Percentiles rank a stretch among this genome's conserved stretches.
phyloP scores from a whole-genome alignment of 768 basidiomycete species.

The Rubroboletus pulcherrimus region DNA sequence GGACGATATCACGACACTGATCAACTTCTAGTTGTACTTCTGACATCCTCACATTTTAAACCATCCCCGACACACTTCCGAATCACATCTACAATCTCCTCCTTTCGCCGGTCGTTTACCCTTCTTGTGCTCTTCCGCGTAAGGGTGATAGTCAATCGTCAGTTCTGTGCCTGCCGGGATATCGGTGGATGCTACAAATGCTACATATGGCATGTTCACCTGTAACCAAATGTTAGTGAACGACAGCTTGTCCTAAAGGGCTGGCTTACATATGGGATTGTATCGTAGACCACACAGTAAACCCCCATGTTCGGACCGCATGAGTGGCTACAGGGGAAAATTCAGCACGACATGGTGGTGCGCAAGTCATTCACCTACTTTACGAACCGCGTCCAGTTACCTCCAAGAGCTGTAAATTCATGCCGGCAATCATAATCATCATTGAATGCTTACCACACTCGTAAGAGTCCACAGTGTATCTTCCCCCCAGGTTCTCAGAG shows the following conservation, averaged over 20 bases:
- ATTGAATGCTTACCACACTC: slow-evolving; percentile 40
- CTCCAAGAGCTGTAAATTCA: slow-evolving; percentile 31
- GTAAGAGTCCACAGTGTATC: slow-evolving; percentile 56
- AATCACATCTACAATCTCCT: slow-evolving; percentile 37
- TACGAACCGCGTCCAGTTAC: slow-evolving; percentile 75
- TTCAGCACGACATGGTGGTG: slow-evolving; percentile 1
- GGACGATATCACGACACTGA: too few relatives aligned
- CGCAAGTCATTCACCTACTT: slow-evolving; percentile 44
- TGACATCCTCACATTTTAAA: slow-evolving; percentile 15
- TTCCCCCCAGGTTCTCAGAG: slow-evolving; percentile 29
- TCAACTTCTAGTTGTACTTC: too few relatives aligned
- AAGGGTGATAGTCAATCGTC: slow-evolving; percentile 63
- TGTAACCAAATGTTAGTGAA: slow-evolving; percentile 20
- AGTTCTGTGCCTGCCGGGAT: slow-evolving; percentile 55
- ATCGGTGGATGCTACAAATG: slow-evolving; percentile 47
- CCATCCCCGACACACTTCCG: slow-evolving; percentile 38
- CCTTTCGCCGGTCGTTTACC: slow-evolving; percentile 27
- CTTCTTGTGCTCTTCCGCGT: slow-evolving; percentile 25
- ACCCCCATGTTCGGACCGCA: slow-evolving; percentile 58
- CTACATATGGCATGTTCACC: slow-evolving; percentile 61
- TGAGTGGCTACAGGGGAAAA: slow-evolving; percentile 51
- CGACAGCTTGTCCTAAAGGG: background rate
- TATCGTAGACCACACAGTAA: slow-evolving; percentile 61
- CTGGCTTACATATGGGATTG: slow-evolving; percentile 46
- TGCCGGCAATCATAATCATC: background rate